phyloP scores from a whole-genome alignment of 2,329 filamentous ascomycete genomes.

The Neurospora sp. region DNA sequence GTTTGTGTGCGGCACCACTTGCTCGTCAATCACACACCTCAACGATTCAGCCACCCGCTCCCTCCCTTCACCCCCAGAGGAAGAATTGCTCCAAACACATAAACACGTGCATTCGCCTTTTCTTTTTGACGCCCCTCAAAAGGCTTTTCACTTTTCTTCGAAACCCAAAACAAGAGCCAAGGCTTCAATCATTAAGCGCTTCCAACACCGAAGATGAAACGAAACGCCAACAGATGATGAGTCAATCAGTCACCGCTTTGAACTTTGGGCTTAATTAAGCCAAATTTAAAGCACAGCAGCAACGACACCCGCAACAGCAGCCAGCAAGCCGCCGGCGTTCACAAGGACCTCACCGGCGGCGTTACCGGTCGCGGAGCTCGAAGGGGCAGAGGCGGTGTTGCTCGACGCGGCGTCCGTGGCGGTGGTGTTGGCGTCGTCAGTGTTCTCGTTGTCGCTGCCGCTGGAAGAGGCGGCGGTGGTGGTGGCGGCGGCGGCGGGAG shows the following conservation, averaged over 20 bases:
- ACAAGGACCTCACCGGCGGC: constrained; percentile 19
- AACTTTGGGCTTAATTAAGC: neutral
- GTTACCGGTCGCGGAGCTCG: constrained; percentile 13
- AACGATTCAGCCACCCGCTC: neutral
- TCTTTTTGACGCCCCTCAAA: neutral
- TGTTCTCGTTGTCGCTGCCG: constrained; percentile 4
- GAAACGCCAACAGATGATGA: neutral
- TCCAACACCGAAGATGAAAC: neutral
- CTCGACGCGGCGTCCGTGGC: constrained; percentile 9
- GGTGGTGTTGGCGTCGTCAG: constrained; percentile 13
- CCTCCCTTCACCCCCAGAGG: neutral
- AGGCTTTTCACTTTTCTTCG: neutral
- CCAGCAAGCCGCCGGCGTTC: constrained; percentile 22
- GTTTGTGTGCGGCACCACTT: neutral
- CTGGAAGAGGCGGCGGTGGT: neutral
- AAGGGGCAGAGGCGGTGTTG: constrained; percentile 7
- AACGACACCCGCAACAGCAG: constrained; percentile 23
- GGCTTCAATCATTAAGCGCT: neutral
- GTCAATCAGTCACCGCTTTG: neutral
- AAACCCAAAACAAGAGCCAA: neutral
- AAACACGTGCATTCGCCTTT: neutral
- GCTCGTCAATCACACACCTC: neutral
- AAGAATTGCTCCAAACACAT: neutral
- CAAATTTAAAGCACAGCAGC: constrained; percentile 21
- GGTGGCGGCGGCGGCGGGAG: neutral